Base-by-base conservation (phyloP, 2,329 filamentous ascomycete species). In the Coniochaeta ligniaria region DNA sequence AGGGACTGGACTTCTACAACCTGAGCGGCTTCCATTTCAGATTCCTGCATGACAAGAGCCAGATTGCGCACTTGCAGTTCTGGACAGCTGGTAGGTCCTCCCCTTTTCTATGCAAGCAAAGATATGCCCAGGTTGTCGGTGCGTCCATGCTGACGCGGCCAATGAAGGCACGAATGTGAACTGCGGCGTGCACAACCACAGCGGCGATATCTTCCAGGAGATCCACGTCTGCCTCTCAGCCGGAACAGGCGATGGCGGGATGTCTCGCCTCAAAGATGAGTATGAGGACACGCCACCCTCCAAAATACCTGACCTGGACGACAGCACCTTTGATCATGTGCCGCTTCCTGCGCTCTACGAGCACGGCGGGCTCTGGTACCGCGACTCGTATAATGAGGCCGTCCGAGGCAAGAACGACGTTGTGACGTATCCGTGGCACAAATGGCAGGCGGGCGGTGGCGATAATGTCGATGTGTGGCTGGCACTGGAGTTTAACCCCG, bases 1-100 rank as follows among this genome's bases (percentile, higher is more conserved):
- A 57, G 11, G 54, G 35, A 7, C 54, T 57, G 28, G 54, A 57
- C 54, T 57, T 57, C n/a, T 57, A 57, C 31, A 57, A 57, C 54
- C 22, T 57, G 54, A 57, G 54, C 14, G 54, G 54, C 31, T 57
- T 57, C 17, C 54, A 57, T n/a, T 57, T 57, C 22, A 31, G 54
- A 16, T 57, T 35, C n/a, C 17, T 57, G 54, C 54, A 57, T 14
- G 54, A 57, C 14, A 57, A 57, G 54, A 57, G 14, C 11, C 31
- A 57, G 28, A 57, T 57, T 6, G 54, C 54, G 5, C 54, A 57
- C 14, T 57, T 57, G 54, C 54, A 57, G 17, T 57, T 57, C 54
- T 57, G 54, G 54, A 57, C 54, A 17, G 54, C 54, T 6, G 54
- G 54, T 57, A 57, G 2, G 54, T 38, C n/a, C 33, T 17, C 16